Conservation (phyloP, 345 rosid species). For the Acer negundo region DNA sequence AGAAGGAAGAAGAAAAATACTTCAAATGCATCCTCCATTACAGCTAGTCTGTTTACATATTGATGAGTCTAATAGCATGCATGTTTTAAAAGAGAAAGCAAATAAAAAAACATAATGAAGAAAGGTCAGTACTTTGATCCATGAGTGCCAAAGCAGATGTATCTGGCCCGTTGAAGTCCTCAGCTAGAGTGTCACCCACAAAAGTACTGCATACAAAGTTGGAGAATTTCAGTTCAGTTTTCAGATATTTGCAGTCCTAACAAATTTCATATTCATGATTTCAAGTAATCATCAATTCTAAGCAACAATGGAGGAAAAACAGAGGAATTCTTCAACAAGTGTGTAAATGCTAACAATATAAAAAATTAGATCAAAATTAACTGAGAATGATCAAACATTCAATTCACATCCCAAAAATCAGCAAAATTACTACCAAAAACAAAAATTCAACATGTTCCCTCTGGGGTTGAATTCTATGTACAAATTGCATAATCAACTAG, state of each 20-base stretch:
- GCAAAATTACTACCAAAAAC: neutral
- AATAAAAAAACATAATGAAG: conserved; percentile 4
- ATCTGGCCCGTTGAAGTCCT: neutral
- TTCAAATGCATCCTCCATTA: neutral
- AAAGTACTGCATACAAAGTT: conserved; percentile 23
- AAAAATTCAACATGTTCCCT: neutral
- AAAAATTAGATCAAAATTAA: neutral
- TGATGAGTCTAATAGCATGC: neutral
- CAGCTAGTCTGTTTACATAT: neutral
- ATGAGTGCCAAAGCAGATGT: conserved; percentile 18
- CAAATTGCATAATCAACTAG: neutral
- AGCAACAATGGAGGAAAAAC: neutral
- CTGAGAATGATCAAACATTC: neutral
- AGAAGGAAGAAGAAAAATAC: neutral
- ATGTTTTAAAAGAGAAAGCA: neutral
- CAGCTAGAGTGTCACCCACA: neutral
- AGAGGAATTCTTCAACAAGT: neutral
- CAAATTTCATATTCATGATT: neutral
- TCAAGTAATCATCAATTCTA: neutral
- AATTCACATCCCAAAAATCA: neutral
- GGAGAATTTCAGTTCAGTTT: neutral
- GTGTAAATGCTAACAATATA: neutral
- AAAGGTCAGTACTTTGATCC: conserved; percentile 36
- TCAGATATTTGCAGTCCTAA: neutral
- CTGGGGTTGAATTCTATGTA: neutral